phyloP scores from a whole-genome alignment of 306 rosid genomes.

The Vicia villosa region DNA sequence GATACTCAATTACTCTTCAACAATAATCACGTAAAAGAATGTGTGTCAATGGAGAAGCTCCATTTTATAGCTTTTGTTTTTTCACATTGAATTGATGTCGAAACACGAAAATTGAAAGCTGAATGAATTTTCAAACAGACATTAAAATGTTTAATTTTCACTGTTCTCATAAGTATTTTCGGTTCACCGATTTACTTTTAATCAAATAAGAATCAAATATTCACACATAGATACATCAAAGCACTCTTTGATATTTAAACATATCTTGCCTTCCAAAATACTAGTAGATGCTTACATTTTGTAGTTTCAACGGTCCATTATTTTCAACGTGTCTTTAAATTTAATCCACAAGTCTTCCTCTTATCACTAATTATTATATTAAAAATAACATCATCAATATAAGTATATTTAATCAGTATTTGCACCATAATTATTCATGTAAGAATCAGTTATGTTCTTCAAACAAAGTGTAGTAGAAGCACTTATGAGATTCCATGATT shows the following conservation, averaged over 20 bases:
- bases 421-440: slow-evolving; percentile 33
- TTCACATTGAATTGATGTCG: no score
- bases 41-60: no score
- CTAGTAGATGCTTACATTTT: background rate
- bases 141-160: no score
- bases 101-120: no score
- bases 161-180: no score
- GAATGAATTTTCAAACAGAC: no score
- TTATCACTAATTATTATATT: slow-evolving; percentile 6
- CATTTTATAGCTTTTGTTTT: no score
- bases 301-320: slow-evolving; percentile 6
- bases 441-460: slow-evolving; percentile 62
- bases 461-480: slow-evolving; percentile 44
- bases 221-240: no score
- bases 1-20: no score
- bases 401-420: slow-evolving; percentile 22
- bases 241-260: background rate
- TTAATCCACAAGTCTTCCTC: slow-evolving; percentile 28
- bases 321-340: slow-evolving; percentile 5
- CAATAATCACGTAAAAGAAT: no score
- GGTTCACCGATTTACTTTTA: no score
- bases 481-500: slow-evolving; percentile 43
- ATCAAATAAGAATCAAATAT: no score
- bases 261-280: background rate
- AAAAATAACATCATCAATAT: slow-evolving; percentile 12